A percentile compares a stretch with the other conserved stretches of the same genome.
phyloP scores from a whole-genome alignment of 1,139 yeast species.

The Saccharomycopsis crataegensis region DNA sequence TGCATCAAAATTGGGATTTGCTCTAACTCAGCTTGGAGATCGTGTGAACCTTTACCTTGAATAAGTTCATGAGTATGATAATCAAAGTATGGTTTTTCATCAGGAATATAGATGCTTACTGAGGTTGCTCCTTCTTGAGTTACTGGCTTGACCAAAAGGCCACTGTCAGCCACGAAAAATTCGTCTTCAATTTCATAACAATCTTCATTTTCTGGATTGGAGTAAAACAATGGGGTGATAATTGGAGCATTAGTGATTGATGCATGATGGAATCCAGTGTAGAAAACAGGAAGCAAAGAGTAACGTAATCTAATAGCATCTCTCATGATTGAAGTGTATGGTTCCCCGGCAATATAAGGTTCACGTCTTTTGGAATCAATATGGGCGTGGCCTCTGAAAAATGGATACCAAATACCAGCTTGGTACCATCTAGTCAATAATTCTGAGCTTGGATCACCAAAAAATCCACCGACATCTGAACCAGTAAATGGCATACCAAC shows the following conservation, averaged over 20 bases:
- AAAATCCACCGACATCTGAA: constrained; percentile 96
- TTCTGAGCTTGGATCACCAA: constrained; percentile 80
- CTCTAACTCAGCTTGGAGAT: constrained; percentile 44
- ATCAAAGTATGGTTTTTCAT: constrained; percentile 48
- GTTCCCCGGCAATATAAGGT: constrained; percentile 81
- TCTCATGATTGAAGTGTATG: constrained; percentile 58
- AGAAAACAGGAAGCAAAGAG: constrained; percentile 65
- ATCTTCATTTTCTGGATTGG: constrained; percentile 43
- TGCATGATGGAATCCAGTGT: constrained; percentile 71
- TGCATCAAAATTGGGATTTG: constrained; percentile 67
- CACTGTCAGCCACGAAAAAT: constrained; percentile 69
- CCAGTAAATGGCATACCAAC: constrained; percentile 93
- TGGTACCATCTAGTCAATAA: constrained; percentile 90
- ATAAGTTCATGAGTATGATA: constrained; percentile 37
- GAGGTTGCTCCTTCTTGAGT: constrained; percentile 44
- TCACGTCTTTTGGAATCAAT: constrained; percentile 88
- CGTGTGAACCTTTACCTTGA: constrained; percentile 32
- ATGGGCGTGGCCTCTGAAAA: constrained; percentile 95
- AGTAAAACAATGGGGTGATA: constrained; percentile 68
- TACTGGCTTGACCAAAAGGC: constrained; percentile 77
- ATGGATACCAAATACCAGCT: constrained; percentile 92
- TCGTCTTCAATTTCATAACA: constrained; percentile 69
- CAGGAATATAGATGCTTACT: constrained; percentile 56
- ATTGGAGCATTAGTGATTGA: constrained; percentile 61
- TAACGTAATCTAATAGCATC: constrained; percentile 72